These are phyloP conservation scores for Erysimum pusillum DNA, from an alignment of 441 rosid species.

Conservation along the genomic window DNA sequence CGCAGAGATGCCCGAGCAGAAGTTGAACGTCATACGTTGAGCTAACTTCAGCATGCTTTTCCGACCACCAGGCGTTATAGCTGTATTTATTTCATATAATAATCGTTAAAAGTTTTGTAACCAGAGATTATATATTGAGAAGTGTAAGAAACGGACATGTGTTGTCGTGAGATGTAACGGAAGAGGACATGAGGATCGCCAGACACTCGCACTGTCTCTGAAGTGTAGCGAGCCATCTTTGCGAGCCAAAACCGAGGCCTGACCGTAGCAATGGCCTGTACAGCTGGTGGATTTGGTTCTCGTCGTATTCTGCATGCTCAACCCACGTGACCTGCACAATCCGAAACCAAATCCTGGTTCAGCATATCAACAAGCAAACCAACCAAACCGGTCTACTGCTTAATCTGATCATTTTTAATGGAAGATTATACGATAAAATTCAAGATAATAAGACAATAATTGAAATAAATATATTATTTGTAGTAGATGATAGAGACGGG, in stretches of 20 bases:
- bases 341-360: conserved; percentile 22
- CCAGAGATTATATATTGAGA: neutral
- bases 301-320: conserved; percentile 90
- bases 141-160: conserved; percentile 51
- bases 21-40: conserved; percentile 86
- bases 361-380: conserved; percentile 7
- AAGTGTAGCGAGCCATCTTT: conserved; percentile 87
- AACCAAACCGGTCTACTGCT: conserved; percentile 25
- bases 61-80: conserved; percentile 74
- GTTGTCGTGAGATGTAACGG: conserved; percentile 60
- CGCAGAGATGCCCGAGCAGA: conserved; percentile 88
- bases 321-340: conserved; percentile 92
- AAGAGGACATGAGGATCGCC: conserved; percentile 78
- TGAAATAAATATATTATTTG: conserved; percentile 16
- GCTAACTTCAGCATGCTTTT: conserved; percentile 93
- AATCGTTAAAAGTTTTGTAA: neutral
- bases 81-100: conserved; percentile 36
- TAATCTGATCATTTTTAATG: neutral
- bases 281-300: conserved; percentile 70
- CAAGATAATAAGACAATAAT: conserved; percentile 25
- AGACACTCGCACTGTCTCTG: conserved; percentile 88
- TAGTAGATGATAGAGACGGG: conserved; percentile 12
- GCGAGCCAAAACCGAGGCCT: conserved; percentile 92
- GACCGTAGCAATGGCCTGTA: conserved; percentile 67
- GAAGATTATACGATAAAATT: conserved; percentile 17